Conservation (phyloP, 257 asterid species). For the Petunia secreta region DNA sequence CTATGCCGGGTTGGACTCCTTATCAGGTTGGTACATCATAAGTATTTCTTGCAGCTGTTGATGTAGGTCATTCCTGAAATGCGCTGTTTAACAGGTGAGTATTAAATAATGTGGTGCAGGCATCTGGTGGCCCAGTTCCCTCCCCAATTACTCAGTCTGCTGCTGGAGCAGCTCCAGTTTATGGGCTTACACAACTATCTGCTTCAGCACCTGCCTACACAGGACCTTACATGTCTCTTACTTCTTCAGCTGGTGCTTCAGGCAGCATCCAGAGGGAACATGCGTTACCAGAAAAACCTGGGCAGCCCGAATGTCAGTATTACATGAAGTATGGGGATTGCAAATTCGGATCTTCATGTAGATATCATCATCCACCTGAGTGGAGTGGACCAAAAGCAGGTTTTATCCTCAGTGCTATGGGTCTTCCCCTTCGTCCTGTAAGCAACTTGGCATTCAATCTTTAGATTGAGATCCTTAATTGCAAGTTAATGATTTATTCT, state of each 20-base stretch:
- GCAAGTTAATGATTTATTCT: not conserved
- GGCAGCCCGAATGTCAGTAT: slow-evolving; percentile 74
- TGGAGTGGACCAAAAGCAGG: slow-evolving; percentile 49
- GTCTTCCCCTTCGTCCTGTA: slow-evolving; percentile 32
- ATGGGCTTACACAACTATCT: slow-evolving; percentile 61
- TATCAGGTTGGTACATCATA: slow-evolving; percentile 49
- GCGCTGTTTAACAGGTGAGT: not conserved
- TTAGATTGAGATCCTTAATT: slow-evolving; percentile 21
- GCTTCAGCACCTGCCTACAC: slow-evolving; percentile 66
- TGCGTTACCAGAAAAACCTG: slow-evolving; percentile 68
- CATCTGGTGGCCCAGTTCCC: slow-evolving; percentile 50
- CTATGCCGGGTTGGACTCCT: slow-evolving; percentile 74
- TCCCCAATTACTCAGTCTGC: slow-evolving; percentile 50
- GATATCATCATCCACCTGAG: slow-evolving; percentile 73
- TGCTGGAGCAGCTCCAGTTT: slow-evolving; percentile 53
- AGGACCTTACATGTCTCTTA: slow-evolving; percentile 46
- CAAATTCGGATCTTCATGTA: slow-evolving; percentile 69
- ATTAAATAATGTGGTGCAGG: slow-evolving; percentile 41
- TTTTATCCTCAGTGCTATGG: slow-evolving; percentile 31
- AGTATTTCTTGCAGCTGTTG: slow-evolving; percentile 16
- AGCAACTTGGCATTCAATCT: slow-evolving; percentile 23
- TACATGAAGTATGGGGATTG: slow-evolving; percentile 73
- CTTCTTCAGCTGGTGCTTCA: slow-evolving; percentile 57
- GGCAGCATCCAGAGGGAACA: slow-evolving; percentile 52
- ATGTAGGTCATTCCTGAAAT: not conserved